Base-by-base conservation (phyloP, 345 rosid species). In the Arabis hirsuta region DNA sequence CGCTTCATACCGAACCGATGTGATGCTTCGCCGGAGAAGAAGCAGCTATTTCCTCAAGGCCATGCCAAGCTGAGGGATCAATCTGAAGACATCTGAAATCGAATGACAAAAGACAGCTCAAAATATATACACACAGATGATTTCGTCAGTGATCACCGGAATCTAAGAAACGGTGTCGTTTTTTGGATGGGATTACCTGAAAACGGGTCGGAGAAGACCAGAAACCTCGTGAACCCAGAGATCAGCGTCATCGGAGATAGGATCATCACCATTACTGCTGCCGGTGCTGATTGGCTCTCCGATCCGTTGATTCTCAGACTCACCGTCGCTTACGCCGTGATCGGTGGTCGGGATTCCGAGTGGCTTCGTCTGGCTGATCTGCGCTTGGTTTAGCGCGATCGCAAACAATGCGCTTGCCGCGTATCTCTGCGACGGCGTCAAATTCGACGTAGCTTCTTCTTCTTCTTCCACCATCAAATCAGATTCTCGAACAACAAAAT, bases 1-100 rank as follows among this genome's bases (percentile, higher is more conserved):
- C 14, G 27, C 20, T 19, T 67, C 96, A 41, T 91, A 91, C 98
- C 55, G 93, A 84, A 82, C 96, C 96, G 34, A 95, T 69, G 71
- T 91, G 98, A 77, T 85, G 77, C 71, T 83, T 91, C n/a, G 86
- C 82, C 5, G 86, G 83, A 81, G 90, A 79, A 72, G 90, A 81
- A 20, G 86, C 87, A 55, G 93, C 89, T 39, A 96, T 87, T 69
- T 95, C 94, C 79, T 95, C 94, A 0, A 95, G 83, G 34, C 93
- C 99, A 67, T 64, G 80, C 99, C 96, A 95, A 14, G 96, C 96
- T 2, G 79, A 62, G 3, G 86, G 57, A 26, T 91, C 90, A 32
- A 95, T 84, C 56, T 84, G 90, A 52, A 95, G 81, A 80, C 85
- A 85, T 56, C 96, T 95, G 72, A 54, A 73, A 59, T 31, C 55